Conservation (phyloP, 2,329 filamentous ascomycete species). For the Ploettnerulaceae sp. region DNA sequence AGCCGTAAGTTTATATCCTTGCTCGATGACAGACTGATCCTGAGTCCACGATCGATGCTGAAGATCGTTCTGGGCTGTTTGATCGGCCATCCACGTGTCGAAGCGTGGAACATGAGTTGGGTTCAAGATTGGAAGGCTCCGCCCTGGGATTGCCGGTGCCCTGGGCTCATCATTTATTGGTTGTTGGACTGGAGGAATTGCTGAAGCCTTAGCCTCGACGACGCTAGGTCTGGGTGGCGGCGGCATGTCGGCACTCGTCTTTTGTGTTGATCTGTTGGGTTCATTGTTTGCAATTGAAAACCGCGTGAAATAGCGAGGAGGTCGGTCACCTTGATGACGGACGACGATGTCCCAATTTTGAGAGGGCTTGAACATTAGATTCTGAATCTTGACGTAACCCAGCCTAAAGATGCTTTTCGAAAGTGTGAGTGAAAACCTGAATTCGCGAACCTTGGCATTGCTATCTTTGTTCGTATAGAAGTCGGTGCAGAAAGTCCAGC, state of each 20-base stretch:
- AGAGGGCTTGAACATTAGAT: not conserved
- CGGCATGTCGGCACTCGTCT: too few relatives aligned
- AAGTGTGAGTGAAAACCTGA: not conserved
- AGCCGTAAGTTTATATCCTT: slow-evolving; percentile 23
- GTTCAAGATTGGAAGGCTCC: not conserved
- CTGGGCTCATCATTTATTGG: not conserved
- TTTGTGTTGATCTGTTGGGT: too few relatives aligned
- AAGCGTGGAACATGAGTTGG: slow-evolving; percentile 8
- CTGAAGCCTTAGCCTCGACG: too few relatives aligned
- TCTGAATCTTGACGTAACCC: not conserved
- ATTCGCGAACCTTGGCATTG: not conserved
- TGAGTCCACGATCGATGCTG: slow-evolving; percentile 22
- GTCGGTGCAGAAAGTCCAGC: not conserved
- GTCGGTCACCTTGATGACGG: not conserved
- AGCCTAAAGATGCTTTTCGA: not conserved
- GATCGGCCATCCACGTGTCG: slow-evolving; percentile 19
- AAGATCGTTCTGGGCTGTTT: slow-evolving; percentile 19
- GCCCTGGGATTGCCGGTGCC: not conserved
- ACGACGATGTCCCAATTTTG: not conserved
- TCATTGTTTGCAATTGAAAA: not conserved
- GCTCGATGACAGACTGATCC: slow-evolving; percentile 27
- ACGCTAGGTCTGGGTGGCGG: too few relatives aligned
- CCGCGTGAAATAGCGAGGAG: not conserved
- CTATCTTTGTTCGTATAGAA: not conserved
- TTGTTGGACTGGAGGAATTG: slow-evolving; percentile 3